A percentile compares a stretch with the other conserved stretches of the same genome.
phyloP scores from a whole-genome alignment of 2,329 filamentous ascomycete genomes.

The Bertia moriformis region DNA sequence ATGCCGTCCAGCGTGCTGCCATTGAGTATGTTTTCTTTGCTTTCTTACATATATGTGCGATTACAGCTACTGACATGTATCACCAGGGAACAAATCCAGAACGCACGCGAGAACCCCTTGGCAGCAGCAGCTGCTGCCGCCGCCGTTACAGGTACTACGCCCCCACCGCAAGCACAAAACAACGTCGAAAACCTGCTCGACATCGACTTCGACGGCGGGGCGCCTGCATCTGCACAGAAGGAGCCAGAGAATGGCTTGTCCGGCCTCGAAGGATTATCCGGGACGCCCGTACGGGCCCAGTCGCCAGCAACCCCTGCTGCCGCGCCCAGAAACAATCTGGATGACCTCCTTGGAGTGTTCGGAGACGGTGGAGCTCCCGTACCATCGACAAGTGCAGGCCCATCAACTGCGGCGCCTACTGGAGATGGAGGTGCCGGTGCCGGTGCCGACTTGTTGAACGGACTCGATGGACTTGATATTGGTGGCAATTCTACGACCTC shows the following conservation, averaged over 20 bases:
- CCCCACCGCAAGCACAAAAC: conserved; percentile 33
- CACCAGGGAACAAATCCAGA: conserved; percentile 64
- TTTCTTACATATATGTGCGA: no score
- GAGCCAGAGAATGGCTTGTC: not conserved
- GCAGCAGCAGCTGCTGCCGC: conserved; percentile 54
- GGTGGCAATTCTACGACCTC: conserved; percentile 49
- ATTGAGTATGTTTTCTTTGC: conserved; percentile 40
- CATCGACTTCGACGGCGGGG: conserved; percentile 53
- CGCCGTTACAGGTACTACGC: conserved; percentile 29
- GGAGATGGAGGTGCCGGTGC: conserved; percentile 16
- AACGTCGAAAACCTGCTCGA: conserved; percentile 92
- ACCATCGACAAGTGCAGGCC: conserved; percentile 16
- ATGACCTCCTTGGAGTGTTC: conserved; percentile 1
- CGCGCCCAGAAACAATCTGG: not conserved
- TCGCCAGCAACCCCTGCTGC: not conserved
- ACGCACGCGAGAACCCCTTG: conserved; percentile 84
- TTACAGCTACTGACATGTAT: not conserved
- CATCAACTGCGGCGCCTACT: conserved; percentile 6
- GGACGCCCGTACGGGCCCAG: conserved; percentile 23
- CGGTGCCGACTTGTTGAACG: conserved; percentile 72
- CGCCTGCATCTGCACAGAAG: not conserved
- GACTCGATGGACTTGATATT: conserved; percentile 71
- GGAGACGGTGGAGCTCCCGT: conserved; percentile 19
- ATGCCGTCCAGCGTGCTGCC: conserved; percentile 84
- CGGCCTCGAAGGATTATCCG: conserved; percentile 31